Evolutionary conservation across 441 rosid species (phyloP).

Genomic region (Populus trichocarpa): DNA sequence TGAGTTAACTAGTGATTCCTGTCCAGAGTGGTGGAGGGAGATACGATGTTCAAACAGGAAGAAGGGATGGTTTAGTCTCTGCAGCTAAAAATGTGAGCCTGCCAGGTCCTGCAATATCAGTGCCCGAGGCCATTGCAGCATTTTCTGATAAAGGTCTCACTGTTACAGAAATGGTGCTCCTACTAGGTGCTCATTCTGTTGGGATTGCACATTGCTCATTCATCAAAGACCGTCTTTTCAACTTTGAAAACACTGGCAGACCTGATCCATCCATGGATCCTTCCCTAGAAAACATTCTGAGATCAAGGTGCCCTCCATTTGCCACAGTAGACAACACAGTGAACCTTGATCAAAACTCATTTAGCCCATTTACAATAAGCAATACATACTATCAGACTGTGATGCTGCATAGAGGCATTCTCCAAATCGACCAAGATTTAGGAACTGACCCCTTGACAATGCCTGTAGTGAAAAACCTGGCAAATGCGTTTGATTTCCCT

Average conservation of each 20-base stretch:
- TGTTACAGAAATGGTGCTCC: conserved; percentile 38
- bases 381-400: conserved; percentile 36
- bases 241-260: conserved; percentile 29
- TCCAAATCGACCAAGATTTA: conserved; percentile 38
- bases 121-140: conserved; percentile 26
- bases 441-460: conserved; percentile 27
- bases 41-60: conserved; percentile 43
- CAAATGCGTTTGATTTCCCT: conserved; percentile 29
- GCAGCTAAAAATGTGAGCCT: conserved; percentile 28
- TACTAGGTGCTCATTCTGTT: conserved; percentile 48
- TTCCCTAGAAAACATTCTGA: conserved; percentile 14
- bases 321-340: conserved; percentile 21
- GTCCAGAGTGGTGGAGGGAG: conserved; percentile 40
- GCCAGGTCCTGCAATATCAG: conserved; percentile 27
- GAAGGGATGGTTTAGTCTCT: conserved; percentile 43
- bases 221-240: conserved; percentile 40
- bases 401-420: conserved; percentile 35
- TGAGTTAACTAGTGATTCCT: neutral
- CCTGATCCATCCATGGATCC: conserved; percentile 48
- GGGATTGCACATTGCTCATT: conserved; percentile 40
- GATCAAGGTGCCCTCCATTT: conserved; percentile 28
- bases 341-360: conserved; percentile 39
- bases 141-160: conserved; percentile 36
- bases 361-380: conserved; percentile 28
- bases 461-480: conserved; percentile 25